These are phyloP conservation scores for Suillus spraguei DNA, from an alignment of 768 basidiomycete species.

Conservation along the genomic window DNA sequence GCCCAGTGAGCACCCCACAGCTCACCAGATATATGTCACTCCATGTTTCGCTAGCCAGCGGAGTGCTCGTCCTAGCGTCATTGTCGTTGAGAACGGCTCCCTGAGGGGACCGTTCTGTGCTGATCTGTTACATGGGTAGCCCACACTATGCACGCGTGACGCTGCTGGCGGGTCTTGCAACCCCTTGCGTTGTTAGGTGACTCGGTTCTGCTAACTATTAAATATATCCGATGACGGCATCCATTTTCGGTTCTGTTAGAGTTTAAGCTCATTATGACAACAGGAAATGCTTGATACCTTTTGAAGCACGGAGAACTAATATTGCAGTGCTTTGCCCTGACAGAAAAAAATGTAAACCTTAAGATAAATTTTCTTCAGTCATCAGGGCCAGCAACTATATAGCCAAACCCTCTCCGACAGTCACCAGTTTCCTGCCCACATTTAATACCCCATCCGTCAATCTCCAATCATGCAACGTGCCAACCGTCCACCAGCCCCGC, in stretches of 20 bases:
- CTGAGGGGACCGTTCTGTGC: too few relatives aligned
- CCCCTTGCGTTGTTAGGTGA: too few relatives aligned
- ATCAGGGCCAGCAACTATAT: neutral
- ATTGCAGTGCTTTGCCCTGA: neutral
- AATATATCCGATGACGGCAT: too few relatives aligned
- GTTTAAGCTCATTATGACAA: neutral
- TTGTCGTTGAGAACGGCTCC: too few relatives aligned
- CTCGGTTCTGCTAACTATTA: too few relatives aligned
- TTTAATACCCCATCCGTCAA: neutral
- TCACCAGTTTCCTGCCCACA: neutral
- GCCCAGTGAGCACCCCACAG: too few relatives aligned
- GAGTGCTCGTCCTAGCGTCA: too few relatives aligned
- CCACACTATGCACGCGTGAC: too few relatives aligned
- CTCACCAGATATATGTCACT: too few relatives aligned
- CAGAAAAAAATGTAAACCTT: neutral
- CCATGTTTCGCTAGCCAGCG: too few relatives aligned
- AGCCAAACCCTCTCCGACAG: neutral
- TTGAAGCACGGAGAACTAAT: neutral
- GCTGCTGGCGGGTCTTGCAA: too few relatives aligned
- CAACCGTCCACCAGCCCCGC: neutral
- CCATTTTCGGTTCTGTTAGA: neutral
- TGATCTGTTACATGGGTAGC: too few relatives aligned
- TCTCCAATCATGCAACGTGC: neutral
- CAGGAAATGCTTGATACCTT: neutral
- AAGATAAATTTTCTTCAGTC: neutral